phyloP scores from a whole-genome alignment of 2,329 filamentous ascomycete genomes.

The Xylariales sp. region DNA sequence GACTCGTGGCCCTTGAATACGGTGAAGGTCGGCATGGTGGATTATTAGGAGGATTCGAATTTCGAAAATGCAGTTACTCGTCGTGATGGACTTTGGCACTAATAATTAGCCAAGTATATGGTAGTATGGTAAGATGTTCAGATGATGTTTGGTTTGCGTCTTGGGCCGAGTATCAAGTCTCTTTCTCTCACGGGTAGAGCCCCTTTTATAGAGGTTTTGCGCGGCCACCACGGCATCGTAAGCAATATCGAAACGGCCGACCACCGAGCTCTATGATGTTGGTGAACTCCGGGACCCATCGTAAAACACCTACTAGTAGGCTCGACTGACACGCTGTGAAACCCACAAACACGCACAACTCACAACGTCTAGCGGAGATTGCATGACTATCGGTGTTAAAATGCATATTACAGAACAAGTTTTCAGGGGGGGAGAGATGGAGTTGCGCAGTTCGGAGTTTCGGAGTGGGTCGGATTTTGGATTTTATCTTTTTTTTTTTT shows the following conservation, averaged over 20 bases:
- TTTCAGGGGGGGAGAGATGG: too few relatives aligned
- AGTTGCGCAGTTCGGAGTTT: too few relatives aligned
- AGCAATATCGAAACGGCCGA: background rate
- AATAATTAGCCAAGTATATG: background rate
- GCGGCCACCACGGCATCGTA: background rate
- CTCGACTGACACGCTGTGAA: too few relatives aligned
- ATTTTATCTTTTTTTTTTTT: too few relatives aligned
- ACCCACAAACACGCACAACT: too few relatives aligned
- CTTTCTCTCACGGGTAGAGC: background rate
- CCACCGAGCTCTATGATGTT: background rate
- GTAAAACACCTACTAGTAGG: too few relatives aligned
- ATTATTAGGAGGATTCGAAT: background rate
- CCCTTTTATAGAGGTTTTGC: constrained; percentile 16
- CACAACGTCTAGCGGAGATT: too few relatives aligned
- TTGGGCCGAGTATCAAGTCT: background rate
- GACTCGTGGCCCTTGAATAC: constrained; percentile 72
- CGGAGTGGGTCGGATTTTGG: too few relatives aligned
- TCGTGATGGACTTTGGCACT: background rate
- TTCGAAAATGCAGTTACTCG: background rate
- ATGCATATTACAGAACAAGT: too few relatives aligned
- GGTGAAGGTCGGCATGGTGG: constrained; percentile 59
- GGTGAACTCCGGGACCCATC: background rate
- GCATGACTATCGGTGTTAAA: too few relatives aligned
- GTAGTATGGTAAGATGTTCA: background rate
- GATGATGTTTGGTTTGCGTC: background rate